phyloP scores from a whole-genome alignment of 2,329 filamentous ascomycete genomes.

The Talaromyces sp. region DNA sequence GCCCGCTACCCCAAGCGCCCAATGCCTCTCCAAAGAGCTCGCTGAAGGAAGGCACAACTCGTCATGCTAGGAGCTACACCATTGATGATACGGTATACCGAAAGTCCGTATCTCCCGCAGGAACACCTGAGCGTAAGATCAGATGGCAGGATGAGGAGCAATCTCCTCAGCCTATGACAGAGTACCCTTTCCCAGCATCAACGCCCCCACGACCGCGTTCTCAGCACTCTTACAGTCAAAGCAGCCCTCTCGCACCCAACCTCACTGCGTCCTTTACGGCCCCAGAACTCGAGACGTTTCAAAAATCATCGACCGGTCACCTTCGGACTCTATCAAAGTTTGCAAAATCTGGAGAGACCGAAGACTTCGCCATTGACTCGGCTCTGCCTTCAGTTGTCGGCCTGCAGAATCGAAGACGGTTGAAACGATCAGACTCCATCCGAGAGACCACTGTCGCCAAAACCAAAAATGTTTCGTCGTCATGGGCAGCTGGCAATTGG shows the following conservation, averaged over 20 bases:
- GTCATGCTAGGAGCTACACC: slow-evolving; percentile 59
- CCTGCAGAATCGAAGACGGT: slow-evolving; percentile 73
- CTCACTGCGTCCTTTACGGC: slow-evolving; percentile 52
- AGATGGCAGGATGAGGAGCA: slow-evolving; percentile 30
- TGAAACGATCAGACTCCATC: slow-evolving; percentile 66
- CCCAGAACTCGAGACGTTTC: slow-evolving; percentile 75
- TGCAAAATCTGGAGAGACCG: slow-evolving; percentile 68
- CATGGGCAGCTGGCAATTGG: slow-evolving; percentile 85
- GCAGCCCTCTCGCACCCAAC: slow-evolving; percentile 30
- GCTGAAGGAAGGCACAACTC: slow-evolving; percentile 31
- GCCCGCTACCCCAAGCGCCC: slow-evolving; percentile 68
- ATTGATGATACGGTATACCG: slow-evolving; percentile 52
- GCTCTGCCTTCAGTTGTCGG: slow-evolving; percentile 83
- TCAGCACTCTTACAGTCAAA: slow-evolving; percentile 31
- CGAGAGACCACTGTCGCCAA: slow-evolving; percentile 44
- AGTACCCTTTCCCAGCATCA: slow-evolving; percentile 18
- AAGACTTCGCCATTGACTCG: slow-evolving; percentile 76
- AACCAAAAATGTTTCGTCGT: slow-evolving; percentile 47
- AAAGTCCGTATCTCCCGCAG: slow-evolving; percentile 31
- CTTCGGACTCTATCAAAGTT: slow-evolving; percentile 81
- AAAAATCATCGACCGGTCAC: slow-evolving; percentile 85
- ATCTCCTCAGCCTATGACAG: slow-evolving; percentile 21
- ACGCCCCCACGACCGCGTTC: slow-evolving; percentile 29
- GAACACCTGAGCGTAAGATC: slow-evolving; percentile 31
- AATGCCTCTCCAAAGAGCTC: slow-evolving; percentile 42